Conservation (phyloP, 805 yeast genomes). For the Dipodascopsis uninucleata region DNA sequence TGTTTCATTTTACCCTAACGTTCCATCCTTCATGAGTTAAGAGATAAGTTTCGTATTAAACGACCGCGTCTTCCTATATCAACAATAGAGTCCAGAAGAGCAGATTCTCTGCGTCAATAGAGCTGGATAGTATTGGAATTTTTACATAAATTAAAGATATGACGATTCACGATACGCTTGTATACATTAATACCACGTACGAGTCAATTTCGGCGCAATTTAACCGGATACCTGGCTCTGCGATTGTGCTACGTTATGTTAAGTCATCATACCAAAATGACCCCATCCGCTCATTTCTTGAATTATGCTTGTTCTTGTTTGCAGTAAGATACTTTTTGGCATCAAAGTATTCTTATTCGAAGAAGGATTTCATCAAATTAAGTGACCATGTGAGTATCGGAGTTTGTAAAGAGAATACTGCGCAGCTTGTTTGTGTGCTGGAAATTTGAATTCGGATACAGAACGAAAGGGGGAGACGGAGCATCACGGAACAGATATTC, state of each 20-base stretch:
- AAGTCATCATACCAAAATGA: slow-evolving; percentile 86
- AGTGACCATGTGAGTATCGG: slow-evolving; percentile 30
- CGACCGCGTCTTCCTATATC: no score
- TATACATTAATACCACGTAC: slow-evolving; percentile 23
- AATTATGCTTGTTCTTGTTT: slow-evolving; percentile 67
- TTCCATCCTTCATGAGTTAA: no score
- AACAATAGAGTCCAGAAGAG: no score
- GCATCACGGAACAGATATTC: no score
- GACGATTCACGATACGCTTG: slow-evolving; percentile 25
- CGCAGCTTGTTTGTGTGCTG: neutral
- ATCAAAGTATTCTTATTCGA: slow-evolving; percentile 70
- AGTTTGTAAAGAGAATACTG: neutral
- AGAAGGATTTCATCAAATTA: slow-evolving; percentile 59
- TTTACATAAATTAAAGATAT: no score
- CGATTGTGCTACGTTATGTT: slow-evolving; percentile 55
- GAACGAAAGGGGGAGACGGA: no score
- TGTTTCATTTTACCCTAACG: no score
- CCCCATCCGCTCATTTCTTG: slow-evolving; percentile 84
- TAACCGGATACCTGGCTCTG: slow-evolving; percentile 40
- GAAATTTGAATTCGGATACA: no score
- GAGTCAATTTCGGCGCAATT: slow-evolving; percentile 25
- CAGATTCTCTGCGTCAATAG: no score
- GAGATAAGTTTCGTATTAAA: no score
- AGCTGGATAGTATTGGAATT: no score
- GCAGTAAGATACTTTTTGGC: slow-evolving; percentile 81